phyloP scores from a whole-genome alignment of 495 filamentous ascomycete genomes.

The Podospora appendiculata region DNA sequence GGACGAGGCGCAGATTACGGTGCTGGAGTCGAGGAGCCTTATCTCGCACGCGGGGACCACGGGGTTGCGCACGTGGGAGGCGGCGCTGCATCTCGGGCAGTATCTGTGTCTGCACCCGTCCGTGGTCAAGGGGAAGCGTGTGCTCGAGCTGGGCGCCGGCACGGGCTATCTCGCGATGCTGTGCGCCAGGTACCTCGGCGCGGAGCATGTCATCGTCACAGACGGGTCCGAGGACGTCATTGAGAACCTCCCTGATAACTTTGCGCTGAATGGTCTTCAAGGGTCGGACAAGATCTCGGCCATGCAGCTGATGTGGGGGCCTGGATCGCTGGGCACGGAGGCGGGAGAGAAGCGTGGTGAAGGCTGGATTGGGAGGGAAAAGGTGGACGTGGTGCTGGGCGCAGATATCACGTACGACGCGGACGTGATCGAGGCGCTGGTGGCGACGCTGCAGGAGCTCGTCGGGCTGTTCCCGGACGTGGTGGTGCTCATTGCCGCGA shows the following conservation, averaged over 20 bases:
- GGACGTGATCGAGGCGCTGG: conserved; percentile 33
- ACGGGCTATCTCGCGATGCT: conserved; percentile 81
- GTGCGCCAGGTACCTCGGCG: conserved; percentile 65
- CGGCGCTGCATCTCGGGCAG: conserved; percentile 73
- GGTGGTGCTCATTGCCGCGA: conserved; percentile 37
- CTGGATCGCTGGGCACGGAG: conserved; percentile 38
- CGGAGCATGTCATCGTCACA: conserved; percentile 59
- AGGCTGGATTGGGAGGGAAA: conserved; percentile 33
- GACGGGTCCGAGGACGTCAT: conserved; percentile 75
- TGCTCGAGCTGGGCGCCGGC: conserved; percentile 86
- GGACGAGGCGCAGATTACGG: conserved; percentile 32
- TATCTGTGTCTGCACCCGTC: conserved; percentile 46
- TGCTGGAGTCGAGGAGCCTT: conserved; percentile 66
- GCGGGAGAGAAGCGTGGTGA: conserved; percentile 6
- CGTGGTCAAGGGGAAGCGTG: conserved; percentile 44
- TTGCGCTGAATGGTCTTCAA: conserved; percentile 57
- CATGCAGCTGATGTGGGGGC: conserved; percentile 55
- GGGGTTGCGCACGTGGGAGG: conserved; percentile 89
- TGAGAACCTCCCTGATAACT: conserved; percentile 57
- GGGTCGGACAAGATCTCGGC: conserved; percentile 32
- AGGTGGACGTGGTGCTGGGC: conserved; percentile 40
- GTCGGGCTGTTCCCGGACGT: conserved; percentile 25
- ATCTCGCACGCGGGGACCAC: conserved; percentile 74
- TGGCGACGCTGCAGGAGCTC: conserved; percentile 38
- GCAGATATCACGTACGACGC: conserved; percentile 47